Evolutionary conservation across 306 rosid species (phyloP), one percentile per base, ranked within the genome.

Genomic region (Rosa multiflora): DNA sequence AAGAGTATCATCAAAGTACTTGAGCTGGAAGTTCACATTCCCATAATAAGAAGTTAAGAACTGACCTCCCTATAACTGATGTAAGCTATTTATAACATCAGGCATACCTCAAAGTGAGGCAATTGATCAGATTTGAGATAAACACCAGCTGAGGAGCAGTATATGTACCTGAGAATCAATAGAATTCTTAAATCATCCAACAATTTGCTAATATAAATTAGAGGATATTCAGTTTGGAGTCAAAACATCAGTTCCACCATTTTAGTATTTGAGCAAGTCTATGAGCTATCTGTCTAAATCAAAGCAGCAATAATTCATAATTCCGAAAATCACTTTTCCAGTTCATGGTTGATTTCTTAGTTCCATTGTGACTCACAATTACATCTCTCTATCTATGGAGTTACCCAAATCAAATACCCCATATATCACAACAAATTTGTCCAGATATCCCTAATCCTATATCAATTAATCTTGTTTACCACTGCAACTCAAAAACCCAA

Each of bases 121-220:
- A 84, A 77, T 63, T 87, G 80, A 85, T 93, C 99, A 71, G 97
- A 85, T 84, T 95, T 95, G 76, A 88, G 97, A 82, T 95, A 92
- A 21, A 95, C 97, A 79, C 99, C 99, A 0, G 99, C 99, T 49
- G 98, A 95, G 74, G 99, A 95, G 79, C 99, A 95, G 97, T 95
- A 95, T 77, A 95, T 95, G 87, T 82, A 92, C 93, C 99, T 95
- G 92, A 85, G 59, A 83, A 76, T 70, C 48, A 70, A 53, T 40
- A 17, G 67, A 55, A 78, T 64, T 59, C 21, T 40, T 64, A 73
- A 39, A 75, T 39, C 11, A n/a, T 79, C 59, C 10, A 70, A 74
- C 71, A 62, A 21, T 40, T 26, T 43, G 20, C 47, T 61, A 61
- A 18, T 14, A 51, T 74, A 72, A 53, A 35, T 66, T 68, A 47